A percentile compares a stretch with the other conserved stretches of the same genome.
These are phyloP conservation scores for Prunus mira DNA, from an alignment of 306 rosid genomes.

Conservation along the genomic window DNA sequence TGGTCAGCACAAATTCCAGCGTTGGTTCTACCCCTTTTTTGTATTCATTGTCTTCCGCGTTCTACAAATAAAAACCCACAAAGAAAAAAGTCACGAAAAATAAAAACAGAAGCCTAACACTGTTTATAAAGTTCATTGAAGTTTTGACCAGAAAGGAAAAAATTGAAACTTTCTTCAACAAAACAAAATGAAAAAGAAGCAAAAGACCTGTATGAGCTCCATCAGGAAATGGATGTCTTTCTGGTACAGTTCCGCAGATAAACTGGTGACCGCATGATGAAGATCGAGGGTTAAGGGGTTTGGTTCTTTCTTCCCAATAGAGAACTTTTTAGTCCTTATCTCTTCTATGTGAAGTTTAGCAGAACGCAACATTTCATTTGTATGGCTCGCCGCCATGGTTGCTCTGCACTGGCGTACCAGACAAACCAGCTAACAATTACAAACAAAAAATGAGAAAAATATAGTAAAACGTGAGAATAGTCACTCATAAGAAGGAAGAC, in stretches of 20 bases:
- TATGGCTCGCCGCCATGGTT: background rate
- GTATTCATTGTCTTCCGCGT: slow-evolving; percentile 22
- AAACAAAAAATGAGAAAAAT: background rate
- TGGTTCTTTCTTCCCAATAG: background rate
- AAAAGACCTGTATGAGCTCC: slow-evolving; percentile 15
- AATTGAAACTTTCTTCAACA: background rate
- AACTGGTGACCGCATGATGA: slow-evolving; percentile 5
- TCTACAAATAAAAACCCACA: background rate
- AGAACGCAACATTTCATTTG: background rate
- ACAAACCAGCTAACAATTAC: background rate
- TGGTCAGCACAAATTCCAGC: slow-evolving; percentile 22
- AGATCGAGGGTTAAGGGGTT: slow-evolving; percentile 24
- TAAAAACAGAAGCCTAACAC: background rate
- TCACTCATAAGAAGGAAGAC: background rate
- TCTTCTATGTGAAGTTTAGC: background rate
- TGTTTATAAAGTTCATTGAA: background rate
- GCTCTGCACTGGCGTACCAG: background rate
- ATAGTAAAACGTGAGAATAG: background rate
- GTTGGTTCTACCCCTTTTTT: slow-evolving; percentile 17
- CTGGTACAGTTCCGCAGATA: slow-evolving; percentile 17
- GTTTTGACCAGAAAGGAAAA: background rate
- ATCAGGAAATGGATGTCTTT: slow-evolving; percentile 22
- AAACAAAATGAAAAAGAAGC: background rate
- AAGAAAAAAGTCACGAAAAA: background rate
- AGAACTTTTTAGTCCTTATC: slow-evolving; percentile 20